Evolutionary conservation across 2,329 filamentous ascomycete species (phyloP).

Genomic region (Aspergillus jensenii): DNA sequence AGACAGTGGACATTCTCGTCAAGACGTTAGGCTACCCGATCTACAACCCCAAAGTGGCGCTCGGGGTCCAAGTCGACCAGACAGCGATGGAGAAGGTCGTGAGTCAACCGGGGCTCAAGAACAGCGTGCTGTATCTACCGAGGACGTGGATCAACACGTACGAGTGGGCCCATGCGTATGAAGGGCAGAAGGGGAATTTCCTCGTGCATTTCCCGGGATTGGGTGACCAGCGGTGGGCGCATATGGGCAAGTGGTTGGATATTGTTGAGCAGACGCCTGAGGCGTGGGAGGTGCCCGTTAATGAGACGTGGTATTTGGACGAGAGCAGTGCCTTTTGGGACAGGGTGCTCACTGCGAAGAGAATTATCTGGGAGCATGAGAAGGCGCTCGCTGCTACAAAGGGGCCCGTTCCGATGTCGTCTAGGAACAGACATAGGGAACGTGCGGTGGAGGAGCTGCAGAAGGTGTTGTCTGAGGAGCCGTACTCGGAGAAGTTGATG

Average conservation of each 20-base stretch:
- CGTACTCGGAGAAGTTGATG: conserved; percentile 12
- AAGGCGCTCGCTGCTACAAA: background rate
- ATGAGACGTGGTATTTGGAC: conserved; percentile 22
- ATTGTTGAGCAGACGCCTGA: conserved; percentile 19
- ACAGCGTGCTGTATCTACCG: conserved; percentile 21
- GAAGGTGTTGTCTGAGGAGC: conserved; percentile 13
- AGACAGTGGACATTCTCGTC: conserved; percentile 30
- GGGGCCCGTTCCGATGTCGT: background rate
- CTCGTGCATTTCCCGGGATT: conserved; percentile 33
- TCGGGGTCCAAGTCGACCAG: conserved; percentile 22
- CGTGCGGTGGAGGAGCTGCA: conserved; percentile 7
- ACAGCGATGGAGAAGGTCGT: conserved; percentile 22
- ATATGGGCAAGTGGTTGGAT: conserved; percentile 29
- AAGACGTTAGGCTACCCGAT: conserved; percentile 25
- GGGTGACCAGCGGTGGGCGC: conserved; percentile 22
- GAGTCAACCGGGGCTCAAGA: conserved; percentile 17
- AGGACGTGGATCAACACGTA: conserved; percentile 30
- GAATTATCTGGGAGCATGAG: background rate
- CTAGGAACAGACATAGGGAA: background rate
- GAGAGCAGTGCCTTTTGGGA: conserved; percentile 24
- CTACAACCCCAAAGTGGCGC: conserved; percentile 21
- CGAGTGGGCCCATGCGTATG: conserved; percentile 27
- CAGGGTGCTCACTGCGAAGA: conserved; percentile 7
- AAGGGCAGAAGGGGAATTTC: conserved; percentile 26
- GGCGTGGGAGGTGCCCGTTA: conserved; percentile 23